These are phyloP conservation scores for Apiospora saccharicola DNA, from an alignment of 2,329 filamentous ascomycete species.

Conservation along the genomic window DNA sequence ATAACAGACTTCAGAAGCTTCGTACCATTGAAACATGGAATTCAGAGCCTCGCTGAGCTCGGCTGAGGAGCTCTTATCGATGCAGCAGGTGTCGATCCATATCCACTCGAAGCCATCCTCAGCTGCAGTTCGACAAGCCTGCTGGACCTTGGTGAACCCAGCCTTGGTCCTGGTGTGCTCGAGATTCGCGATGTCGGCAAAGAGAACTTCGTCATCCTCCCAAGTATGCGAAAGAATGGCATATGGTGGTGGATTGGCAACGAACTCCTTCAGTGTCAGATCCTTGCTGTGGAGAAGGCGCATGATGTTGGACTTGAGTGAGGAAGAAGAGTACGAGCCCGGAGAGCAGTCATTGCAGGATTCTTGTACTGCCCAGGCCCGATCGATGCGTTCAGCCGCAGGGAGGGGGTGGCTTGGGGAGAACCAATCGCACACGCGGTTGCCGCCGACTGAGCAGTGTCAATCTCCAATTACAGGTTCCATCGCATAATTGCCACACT, in stretches of 20 bases:
- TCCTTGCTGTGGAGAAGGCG: conserved; percentile 3
- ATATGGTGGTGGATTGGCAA: not conserved
- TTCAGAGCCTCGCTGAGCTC: conserved; percentile 28
- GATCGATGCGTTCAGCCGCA: not conserved
- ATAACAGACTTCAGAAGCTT: conserved; percentile 28
- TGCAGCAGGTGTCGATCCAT: conserved; percentile 25
- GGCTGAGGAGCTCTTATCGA: conserved; percentile 11
- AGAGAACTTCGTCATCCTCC: not conserved
- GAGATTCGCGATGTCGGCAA: not conserved
- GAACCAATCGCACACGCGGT: not conserved
- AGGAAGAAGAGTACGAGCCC: not conserved
- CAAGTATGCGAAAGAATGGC: conserved; percentile 1
- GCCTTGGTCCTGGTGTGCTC: not conserved
- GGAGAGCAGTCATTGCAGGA: not conserved
- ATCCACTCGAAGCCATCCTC: conserved; percentile 17
- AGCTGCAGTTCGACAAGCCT: conserved; percentile 26
- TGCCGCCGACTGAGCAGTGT: not conserved
- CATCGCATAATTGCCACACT: not conserved
- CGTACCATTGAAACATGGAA: conserved; percentile 33
- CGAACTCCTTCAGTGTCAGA: not conserved
- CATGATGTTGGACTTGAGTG: not conserved
- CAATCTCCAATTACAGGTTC: not conserved
- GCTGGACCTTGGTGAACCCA: conserved; percentile 29
- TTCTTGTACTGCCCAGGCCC: not conserved
- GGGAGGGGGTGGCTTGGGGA: not conserved